Evolutionary conservation across 768 basidiomycete species (phyloP), one percentile per base, ranked within the genome.

Genomic region (Naganishia vaughanmartiniae): DNA sequence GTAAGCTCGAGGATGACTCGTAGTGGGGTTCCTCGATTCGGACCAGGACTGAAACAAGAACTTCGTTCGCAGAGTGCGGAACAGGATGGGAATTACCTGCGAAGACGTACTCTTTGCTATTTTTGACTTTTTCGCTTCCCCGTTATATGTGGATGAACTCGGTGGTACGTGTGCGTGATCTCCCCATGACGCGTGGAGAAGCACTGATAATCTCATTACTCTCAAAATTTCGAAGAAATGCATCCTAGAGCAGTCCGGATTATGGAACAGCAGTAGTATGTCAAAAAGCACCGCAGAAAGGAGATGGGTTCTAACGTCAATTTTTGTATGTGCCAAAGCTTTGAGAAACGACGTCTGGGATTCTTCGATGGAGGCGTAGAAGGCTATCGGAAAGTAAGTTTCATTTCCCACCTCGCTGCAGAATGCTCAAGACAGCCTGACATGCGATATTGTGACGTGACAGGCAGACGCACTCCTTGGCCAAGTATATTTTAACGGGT

Each of bases 251-350:
- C 71, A 15, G 71, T 72, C 11, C 60, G 71, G 26, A 79, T 79
- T 17, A 78, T 81, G 80, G 80, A 81, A 66, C 80, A 81, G 65
- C 80, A 81, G 67, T 81, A 79, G 79, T 80, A 69, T 39, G 79
- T 69, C 31, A 21, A 30, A 1, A 1, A 14, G n/a, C 15, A 19
- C 14, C 39, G 15, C 21, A 12, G 4, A 63, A 5, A 4, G 2
- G 42, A 11, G 2, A 42, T 42, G 42, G 42, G 1, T 65, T 19
- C 24, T 15, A 24, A 31, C 4, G 19, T 36, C 21, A 54, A 42
- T 21, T 33, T 48, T 36, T 21, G 12, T 12, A 28, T 26, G 1
- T 11, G n/a, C 3, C 14, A 26, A 21, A 77, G 76, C 67, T 81
- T 79, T 54, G 80, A 79, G 57, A 81, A 81, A 65, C 71, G 80